A percentile compares a stretch with the other conserved stretches of the same genome.
phyloP scores from a whole-genome alignment of 2,329 filamentous ascomycete species.

The Aspergillus piperis region DNA sequence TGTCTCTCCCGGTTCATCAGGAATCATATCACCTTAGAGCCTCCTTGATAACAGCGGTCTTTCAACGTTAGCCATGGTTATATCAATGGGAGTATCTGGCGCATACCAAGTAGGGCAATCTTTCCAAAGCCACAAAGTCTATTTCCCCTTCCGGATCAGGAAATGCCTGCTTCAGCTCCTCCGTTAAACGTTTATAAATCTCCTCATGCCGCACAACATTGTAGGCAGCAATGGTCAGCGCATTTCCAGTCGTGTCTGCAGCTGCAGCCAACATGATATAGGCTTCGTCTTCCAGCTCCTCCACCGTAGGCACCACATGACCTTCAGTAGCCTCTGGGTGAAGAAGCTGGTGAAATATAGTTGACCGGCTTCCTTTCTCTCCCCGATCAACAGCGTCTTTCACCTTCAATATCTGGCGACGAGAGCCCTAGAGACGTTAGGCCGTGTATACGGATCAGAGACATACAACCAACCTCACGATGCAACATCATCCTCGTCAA shows the following conservation, averaged over 20 bases:
- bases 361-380: slow-evolving; percentile 20
- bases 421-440: slow-evolving; percentile 10
- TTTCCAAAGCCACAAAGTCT: slow-evolving; percentile 34
- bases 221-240: slow-evolving; percentile 34
- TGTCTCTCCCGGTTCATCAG: not conserved
- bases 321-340: slow-evolving; percentile 19
- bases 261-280: slow-evolving; percentile 33
- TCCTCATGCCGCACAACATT: slow-evolving; percentile 30
- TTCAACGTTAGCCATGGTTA: not conserved
- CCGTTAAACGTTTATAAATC: slow-evolving; percentile 27
- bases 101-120: slow-evolving; percentile 36
- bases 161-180: slow-evolving; percentile 34
- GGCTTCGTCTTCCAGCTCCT: slow-evolving; percentile 31
- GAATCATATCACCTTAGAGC: slow-evolving; percentile 30
- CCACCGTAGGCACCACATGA: slow-evolving; percentile 21
- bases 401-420: slow-evolving; percentile 19
- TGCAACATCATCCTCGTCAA: slow-evolving; percentile 21
- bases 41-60: slow-evolving; percentile 41
- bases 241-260: slow-evolving; percentile 40
- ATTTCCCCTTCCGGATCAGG: slow-evolving; percentile 29
- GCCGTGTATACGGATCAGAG: too few relatives aligned
- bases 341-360: slow-evolving; percentile 25
- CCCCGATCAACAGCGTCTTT: slow-evolving; percentile 21
- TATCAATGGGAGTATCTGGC: not conserved
- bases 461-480: slow-evolving; percentile 14